Conservation (phyloP, 345 rosid genomes). For the Nephelium lappaceum region DNA sequence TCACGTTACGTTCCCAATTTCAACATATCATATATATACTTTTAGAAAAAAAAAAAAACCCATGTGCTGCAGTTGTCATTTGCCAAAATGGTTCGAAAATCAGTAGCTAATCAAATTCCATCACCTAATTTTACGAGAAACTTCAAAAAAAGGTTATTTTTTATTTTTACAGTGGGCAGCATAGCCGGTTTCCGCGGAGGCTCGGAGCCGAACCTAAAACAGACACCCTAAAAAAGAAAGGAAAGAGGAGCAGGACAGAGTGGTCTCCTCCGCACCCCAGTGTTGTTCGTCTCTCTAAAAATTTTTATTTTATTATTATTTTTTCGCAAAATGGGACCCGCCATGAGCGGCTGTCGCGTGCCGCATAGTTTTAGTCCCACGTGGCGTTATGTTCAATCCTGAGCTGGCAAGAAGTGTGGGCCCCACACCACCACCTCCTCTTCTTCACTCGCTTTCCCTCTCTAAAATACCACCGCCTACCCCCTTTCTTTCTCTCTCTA, state of each 20-base stretch:
- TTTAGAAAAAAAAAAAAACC: too few species aligned
- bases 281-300: background rate
- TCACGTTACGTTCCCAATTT: too few species aligned
- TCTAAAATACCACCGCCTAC: background rate
- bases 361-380: conserved; percentile 50
- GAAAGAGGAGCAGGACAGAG: conserved; percentile 5
- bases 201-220: conserved; percentile 46
- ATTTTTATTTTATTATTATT: background rate
- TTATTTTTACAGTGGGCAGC: too few species aligned
- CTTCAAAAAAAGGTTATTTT: too few species aligned
- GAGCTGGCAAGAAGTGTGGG: conserved; percentile 34
- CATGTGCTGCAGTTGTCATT: too few species aligned
- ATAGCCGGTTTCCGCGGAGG: conserved; percentile 26
- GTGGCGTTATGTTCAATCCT: conserved; percentile 36
- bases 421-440: conserved; percentile 22
- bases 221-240: background rate
- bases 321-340: conserved; percentile 39
- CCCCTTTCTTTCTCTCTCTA: conserved; percentile 13
- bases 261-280: background rate
- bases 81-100: too few species aligned
- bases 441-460: conserved; percentile 3
- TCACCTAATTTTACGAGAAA: too few species aligned
- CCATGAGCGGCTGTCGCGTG: conserved; percentile 59
- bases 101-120: too few species aligned
- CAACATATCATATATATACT: too few species aligned